Evolutionary conservation across 2,329 filamentous ascomycete species (phyloP).

Genomic region (Fusarium humuli): DNA sequence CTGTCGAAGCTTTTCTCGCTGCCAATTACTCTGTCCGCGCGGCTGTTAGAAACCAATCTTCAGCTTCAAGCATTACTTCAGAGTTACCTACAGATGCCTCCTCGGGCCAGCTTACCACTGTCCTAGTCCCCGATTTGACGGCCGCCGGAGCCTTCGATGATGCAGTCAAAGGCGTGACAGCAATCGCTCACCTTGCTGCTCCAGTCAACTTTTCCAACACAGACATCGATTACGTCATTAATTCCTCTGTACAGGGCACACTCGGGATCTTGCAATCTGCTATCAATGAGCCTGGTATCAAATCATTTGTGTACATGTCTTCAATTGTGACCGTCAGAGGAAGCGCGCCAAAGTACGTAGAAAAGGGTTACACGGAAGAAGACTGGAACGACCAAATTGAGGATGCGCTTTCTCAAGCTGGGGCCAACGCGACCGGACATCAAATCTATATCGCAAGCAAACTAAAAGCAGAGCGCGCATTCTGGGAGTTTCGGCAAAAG

Average conservation of each 20-base stretch:
- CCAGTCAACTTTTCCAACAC: slow-evolving; percentile 15
- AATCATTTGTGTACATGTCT: slow-evolving; percentile 18
- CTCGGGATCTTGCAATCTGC: slow-evolving; percentile 6
- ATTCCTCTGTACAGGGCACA: slow-evolving; percentile 11
- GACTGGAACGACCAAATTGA: slow-evolving; percentile 28
- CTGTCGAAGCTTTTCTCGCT: slow-evolving; percentile 18
- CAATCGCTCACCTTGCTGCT: slow-evolving; percentile 16
- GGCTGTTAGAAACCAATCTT: slow-evolving; percentile 7
- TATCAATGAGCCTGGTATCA: background rate
- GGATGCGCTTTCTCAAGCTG: background rate
- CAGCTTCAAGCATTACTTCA: slow-evolving; percentile 14
- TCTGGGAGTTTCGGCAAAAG: slow-evolving; percentile 12
- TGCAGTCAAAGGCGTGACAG: background rate
- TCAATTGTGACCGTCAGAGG: slow-evolving; percentile 13
- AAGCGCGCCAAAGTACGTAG: background rate
- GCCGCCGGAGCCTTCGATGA: slow-evolving; percentile 6
- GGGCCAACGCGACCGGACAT: slow-evolving; percentile 4
- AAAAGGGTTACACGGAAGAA: slow-evolving; percentile 9
- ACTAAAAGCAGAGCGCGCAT: slow-evolving; percentile 20
- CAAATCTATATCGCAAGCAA: slow-evolving; percentile 25
- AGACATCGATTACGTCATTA: slow-evolving; percentile 21
- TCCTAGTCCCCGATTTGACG: background rate
- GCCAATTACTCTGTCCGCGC: slow-evolving; percentile 15
- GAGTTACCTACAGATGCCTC: slow-evolving; percentile 3
- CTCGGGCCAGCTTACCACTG: background rate